phyloP scores from a whole-genome alignment of 805 yeast genomes.

The Yarrowia bubula region DNA sequence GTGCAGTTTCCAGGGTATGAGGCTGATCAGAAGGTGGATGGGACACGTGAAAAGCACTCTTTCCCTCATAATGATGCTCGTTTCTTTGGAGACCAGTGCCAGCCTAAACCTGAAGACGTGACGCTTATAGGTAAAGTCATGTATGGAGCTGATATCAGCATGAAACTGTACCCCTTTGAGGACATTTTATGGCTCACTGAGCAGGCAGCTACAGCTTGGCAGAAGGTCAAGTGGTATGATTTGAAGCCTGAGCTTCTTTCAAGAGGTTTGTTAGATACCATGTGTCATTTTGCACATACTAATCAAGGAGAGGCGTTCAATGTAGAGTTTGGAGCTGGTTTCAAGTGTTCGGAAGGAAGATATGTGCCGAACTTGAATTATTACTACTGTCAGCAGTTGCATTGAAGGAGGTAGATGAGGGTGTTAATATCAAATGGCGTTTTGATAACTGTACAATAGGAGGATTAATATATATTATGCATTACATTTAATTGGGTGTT shows the following conservation, averaged over 20 bases:
- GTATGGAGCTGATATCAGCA: slow-evolving; percentile 12
- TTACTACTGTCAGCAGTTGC: slow-evolving; percentile 8
- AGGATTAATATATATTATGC: not conserved
- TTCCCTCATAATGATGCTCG: slow-evolving; percentile 11
- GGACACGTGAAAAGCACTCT: not conserved
- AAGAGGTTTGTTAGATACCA: not conserved
- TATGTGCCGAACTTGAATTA: not conserved
- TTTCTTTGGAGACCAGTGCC: slow-evolving; percentile 7
- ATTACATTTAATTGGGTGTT: not conserved
- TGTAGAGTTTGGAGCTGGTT: slow-evolving; percentile 11
- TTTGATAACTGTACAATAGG: not conserved
- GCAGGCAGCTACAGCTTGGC: slow-evolving; percentile 14
- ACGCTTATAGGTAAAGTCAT: not conserved
- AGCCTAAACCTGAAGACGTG: slow-evolving; percentile 1
- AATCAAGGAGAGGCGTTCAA: slow-evolving; percentile 9
- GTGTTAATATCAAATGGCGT: no score
- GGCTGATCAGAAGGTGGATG: not conserved
- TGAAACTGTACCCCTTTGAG: slow-evolving; percentile 3
- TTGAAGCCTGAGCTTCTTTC: not conserved
- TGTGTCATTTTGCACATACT: slow-evolving; percentile 20
- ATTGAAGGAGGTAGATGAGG: not conserved
- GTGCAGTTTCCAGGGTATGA: not conserved
- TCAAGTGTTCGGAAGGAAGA: not conserved
- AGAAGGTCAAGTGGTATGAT: slow-evolving; percentile 10
- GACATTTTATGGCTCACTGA: not conserved